Percentiles rank a stretch among this genome's conserved stretches.
phyloP scores from a whole-genome alignment of 2,329 filamentous ascomycete genomes.

The Purpureocillium lavendulum region DNA sequence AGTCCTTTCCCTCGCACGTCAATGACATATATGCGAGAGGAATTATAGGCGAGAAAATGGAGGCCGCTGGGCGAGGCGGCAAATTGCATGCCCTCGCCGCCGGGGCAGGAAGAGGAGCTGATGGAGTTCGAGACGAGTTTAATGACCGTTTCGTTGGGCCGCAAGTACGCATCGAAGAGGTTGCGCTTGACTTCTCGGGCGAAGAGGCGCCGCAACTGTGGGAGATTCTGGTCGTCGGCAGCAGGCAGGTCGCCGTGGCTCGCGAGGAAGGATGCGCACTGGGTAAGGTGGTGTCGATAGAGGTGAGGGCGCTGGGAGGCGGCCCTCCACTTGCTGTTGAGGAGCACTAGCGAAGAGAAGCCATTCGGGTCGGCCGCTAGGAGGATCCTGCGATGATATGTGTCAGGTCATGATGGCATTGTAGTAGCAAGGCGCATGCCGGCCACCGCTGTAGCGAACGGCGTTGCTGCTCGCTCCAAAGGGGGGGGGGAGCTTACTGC shows the following conservation, averaged over 20 bases:
- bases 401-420: neutral
- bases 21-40: conserved; percentile 73
- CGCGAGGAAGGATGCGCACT: conserved; percentile 50
- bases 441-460: too few relatives aligned
- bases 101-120: conserved; percentile 74
- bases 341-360: conserved; percentile 57
- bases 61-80: conserved; percentile 68
- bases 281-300: conserved; percentile 54
- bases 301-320: conserved; percentile 56
- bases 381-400: conserved; percentile 42
- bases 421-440: neutral
- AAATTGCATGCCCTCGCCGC: conserved; percentile 81
- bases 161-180: conserved; percentile 67
- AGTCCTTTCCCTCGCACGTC: conserved; percentile 54
- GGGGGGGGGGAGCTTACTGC: conserved; percentile 41
- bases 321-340: conserved; percentile 58
- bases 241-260: conserved; percentile 34
- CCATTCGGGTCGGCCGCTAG: conserved; percentile 50
- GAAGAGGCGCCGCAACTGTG: conserved; percentile 56
- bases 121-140: conserved; percentile 78
- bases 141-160: conserved; percentile 62
- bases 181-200: conserved; percentile 65
- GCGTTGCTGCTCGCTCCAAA: neutral
- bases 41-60: conserved; percentile 73
- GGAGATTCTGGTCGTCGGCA: conserved; percentile 41